Conservation (phyloP, 2,329 filamentous ascomycete genomes). For the Pyricularia sp. region DNA sequence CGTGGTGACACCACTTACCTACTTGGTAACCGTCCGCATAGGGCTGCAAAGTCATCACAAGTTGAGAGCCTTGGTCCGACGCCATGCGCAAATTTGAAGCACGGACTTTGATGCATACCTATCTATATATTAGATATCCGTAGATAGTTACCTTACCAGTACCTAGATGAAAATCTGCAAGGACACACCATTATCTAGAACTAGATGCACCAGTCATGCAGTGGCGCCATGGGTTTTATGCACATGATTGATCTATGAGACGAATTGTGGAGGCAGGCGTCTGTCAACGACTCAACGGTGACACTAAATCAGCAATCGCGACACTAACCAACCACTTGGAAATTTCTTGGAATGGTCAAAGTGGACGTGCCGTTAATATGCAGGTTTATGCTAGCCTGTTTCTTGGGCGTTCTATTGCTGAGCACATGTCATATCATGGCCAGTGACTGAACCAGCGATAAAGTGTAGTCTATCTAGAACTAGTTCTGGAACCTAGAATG, state of each 20-base stretch:
- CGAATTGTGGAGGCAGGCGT: not conserved
- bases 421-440: too few relatives aligned
- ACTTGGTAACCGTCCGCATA: not conserved
- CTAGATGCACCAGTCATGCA: not conserved
- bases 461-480: too few relatives aligned
- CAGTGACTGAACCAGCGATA: too few relatives aligned
- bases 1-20: not conserved
- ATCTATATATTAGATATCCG: too few relatives aligned
- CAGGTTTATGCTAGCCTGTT: too few relatives aligned
- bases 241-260: not conserved
- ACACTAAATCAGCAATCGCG: not conserved
- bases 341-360: not conserved
- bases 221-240: not conserved
- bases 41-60: not conserved
- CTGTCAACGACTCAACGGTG: not conserved
- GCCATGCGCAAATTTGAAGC: not conserved
- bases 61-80: not conserved
- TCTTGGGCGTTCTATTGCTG: too few relatives aligned
- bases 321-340: not conserved
- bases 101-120: too few relatives aligned
- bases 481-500: too few relatives aligned
- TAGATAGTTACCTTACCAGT: too few relatives aligned
- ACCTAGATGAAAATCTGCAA: too few relatives aligned
- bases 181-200: too few relatives aligned
- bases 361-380: too few relatives aligned